phyloP scores from a whole-genome alignment of 345 rosid genomes.

The Cardamine chenopodiifolia region DNA sequence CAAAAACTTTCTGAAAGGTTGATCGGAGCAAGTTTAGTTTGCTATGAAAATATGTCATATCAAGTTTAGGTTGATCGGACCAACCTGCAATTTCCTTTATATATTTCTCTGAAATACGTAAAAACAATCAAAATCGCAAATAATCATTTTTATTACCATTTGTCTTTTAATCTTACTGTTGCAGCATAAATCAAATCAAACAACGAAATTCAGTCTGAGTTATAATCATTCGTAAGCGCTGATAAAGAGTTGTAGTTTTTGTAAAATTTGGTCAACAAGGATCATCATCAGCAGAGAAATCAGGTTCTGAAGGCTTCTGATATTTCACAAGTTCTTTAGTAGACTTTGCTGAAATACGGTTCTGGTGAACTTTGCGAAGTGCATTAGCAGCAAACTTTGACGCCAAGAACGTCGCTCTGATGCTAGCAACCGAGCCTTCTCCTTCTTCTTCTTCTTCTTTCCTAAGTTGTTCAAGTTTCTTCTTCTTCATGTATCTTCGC shows the following conservation, averaged over 20 bases:
- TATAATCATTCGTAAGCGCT: not conserved
- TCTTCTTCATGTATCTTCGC: conserved; percentile 83
- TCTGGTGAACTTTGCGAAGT: conserved; percentile 79
- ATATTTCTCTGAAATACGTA: not conserved
- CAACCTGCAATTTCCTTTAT: not conserved
- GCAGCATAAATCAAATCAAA: conserved; percentile 19
- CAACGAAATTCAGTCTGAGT: not conserved
- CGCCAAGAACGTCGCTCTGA: conserved; percentile 90
- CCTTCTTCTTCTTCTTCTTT: conserved; percentile 76
- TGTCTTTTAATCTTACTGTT: not conserved
- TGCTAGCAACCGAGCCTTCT: conserved; percentile 58
- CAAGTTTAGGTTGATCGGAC: conserved; percentile 16
- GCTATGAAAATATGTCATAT: not conserved
- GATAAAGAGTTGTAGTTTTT: too few species aligned
- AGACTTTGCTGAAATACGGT: conserved; percentile 62
- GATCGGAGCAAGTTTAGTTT: conserved; percentile 20
- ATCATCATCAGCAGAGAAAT: conserved; percentile 82
- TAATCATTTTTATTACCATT: not conserved
- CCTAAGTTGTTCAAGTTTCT: conserved; percentile 67
- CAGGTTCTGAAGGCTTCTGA: conserved; percentile 95
- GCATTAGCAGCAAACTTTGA: conserved; percentile 92
- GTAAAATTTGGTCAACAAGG: too few species aligned
- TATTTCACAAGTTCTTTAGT: conserved; percentile 72
- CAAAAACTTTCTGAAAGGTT: conserved; percentile 34
- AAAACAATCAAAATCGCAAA: conserved; percentile 6